phyloP scores from a whole-genome alignment of 179 eudicot species.

The Beta lomatogona region DNA sequence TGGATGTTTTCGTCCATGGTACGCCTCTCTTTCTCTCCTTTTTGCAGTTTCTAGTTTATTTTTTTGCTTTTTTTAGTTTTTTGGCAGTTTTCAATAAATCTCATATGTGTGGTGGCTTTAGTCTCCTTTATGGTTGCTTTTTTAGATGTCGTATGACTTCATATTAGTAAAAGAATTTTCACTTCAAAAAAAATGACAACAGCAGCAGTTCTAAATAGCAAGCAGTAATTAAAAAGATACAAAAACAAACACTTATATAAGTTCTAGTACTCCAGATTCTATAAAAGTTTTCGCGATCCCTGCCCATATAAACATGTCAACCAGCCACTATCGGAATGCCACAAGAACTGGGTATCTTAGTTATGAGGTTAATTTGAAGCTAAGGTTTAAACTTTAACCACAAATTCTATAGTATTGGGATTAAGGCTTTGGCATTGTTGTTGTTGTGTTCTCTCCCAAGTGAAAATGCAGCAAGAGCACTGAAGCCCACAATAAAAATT shows the following conservation, averaged over 20 bases:
- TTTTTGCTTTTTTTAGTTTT: no score
- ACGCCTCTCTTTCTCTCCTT: no score
- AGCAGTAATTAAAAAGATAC: background rate
- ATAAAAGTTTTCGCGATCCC: background rate
- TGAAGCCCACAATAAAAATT: background rate
- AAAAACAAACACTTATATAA: background rate
- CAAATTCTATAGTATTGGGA: no score
- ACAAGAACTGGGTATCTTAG: background rate
- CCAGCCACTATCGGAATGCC: background rate
- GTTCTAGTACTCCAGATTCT: background rate
- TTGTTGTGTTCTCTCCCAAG: background rate
- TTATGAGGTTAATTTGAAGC: background rate
- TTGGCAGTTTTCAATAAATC: no score
- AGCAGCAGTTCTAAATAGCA: background rate
- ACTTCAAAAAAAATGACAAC: background rate
- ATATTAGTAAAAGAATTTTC: no score
- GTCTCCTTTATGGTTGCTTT: no score
- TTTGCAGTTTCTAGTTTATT: no score
- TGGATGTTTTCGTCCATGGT: no score
- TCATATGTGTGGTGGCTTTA: no score
- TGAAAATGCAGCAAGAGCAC: background rate
- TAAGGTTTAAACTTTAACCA: background rate
- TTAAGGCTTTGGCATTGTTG: background rate
- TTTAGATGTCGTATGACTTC: no score
- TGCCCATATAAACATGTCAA: background rate